A percentile compares a stretch with the other conserved stretches of the same genome.
Conservation (phyloP, 2,329 filamentous ascomycete species). For the Diaporthe caulivora region DNA sequence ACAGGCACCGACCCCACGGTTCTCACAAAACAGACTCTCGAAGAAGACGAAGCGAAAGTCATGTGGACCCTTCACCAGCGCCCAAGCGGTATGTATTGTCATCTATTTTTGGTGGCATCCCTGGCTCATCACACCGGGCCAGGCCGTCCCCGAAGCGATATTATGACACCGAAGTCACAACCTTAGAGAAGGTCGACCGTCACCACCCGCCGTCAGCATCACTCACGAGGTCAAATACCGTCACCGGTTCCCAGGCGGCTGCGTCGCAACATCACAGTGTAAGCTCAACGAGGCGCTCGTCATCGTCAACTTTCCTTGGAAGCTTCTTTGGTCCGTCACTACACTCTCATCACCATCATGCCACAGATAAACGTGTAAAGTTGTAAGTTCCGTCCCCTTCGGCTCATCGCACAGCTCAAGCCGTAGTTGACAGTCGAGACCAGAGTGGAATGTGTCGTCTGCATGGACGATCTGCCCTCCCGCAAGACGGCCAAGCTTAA, state of each 20-base stretch:
- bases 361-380: constrained; percentile 43
- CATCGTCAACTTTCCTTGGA: constrained; percentile 51
- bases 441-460: constrained; percentile 80
- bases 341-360: constrained; percentile 38
- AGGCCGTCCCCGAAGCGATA: constrained; percentile 43
- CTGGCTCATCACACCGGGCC: constrained; percentile 31
- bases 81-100: constrained; percentile 48
- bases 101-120: constrained; percentile 17
- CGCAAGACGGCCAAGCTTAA: constrained; percentile 77
- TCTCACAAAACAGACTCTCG: constrained; percentile 45
- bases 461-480: constrained; percentile 75
- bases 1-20: constrained; percentile 44
- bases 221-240: constrained; percentile 49
- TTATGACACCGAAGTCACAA: constrained; percentile 48
- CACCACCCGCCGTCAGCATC: constrained; percentile 45
- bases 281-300: constrained; percentile 52
- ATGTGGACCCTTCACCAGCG: constrained; percentile 42
- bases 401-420: constrained; percentile 28
- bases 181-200: constrained; percentile 45
- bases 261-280: constrained; percentile 51
- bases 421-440: constrained; percentile 38
- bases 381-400: constrained; percentile 41
- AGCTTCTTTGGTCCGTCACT: constrained; percentile 48
- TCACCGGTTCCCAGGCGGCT: constrained; percentile 50
- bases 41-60: constrained; percentile 44